These are phyloP conservation scores for Exophiala spinifera DNA, from an alignment of 2,329 filamentous ascomycete species.

Conservation along the genomic window DNA sequence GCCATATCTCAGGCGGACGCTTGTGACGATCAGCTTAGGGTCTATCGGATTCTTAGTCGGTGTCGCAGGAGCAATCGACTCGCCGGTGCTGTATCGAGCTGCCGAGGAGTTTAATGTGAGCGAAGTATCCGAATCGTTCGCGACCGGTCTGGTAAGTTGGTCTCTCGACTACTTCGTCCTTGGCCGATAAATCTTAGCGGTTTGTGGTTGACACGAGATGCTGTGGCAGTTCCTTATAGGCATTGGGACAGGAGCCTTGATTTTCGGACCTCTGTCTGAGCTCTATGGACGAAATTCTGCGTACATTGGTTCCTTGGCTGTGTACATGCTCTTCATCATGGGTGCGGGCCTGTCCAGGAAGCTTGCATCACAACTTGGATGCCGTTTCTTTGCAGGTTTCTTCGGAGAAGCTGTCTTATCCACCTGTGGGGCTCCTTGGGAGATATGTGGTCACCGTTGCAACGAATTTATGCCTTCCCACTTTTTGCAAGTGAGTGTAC, in stretches of 20 bases:
- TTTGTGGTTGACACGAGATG: too few relatives aligned
- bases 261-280: slow-evolving; percentile 52
- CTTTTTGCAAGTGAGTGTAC: slow-evolving; percentile 43
- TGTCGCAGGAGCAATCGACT: slow-evolving; percentile 49
- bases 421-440: slow-evolving; percentile 48
- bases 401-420: slow-evolving; percentile 43
- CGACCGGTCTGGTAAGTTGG: slow-evolving; percentile 33
- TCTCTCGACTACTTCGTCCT: too few relatives aligned
- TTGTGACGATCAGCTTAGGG: slow-evolving; percentile 37
- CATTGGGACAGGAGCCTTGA: slow-evolving; percentile 49
- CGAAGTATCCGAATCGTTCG: slow-evolving; percentile 44
- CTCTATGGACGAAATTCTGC: slow-evolving; percentile 49
- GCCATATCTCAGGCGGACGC: slow-evolving; percentile 33
- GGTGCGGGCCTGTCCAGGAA: slow-evolving; percentile 46
- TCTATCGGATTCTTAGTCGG: slow-evolving; percentile 49
- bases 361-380: slow-evolving; percentile 46
- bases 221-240: slow-evolving; percentile 36
- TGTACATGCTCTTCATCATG: slow-evolving; percentile 52
- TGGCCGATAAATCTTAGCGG: too few relatives aligned
- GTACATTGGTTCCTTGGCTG: slow-evolving; percentile 46
- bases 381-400: slow-evolving; percentile 51
- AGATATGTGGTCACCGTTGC: slow-evolving; percentile 44
- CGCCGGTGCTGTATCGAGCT: slow-evolving; percentile 42
- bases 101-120: slow-evolving; percentile 41
- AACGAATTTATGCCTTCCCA: slow-evolving; percentile 43